A percentile compares a stretch with the other conserved stretches of the same genome.
These are phyloP conservation scores for Candida ulmi DNA, from an alignment of 805 yeast genomes.

Conservation along the genomic window DNA sequence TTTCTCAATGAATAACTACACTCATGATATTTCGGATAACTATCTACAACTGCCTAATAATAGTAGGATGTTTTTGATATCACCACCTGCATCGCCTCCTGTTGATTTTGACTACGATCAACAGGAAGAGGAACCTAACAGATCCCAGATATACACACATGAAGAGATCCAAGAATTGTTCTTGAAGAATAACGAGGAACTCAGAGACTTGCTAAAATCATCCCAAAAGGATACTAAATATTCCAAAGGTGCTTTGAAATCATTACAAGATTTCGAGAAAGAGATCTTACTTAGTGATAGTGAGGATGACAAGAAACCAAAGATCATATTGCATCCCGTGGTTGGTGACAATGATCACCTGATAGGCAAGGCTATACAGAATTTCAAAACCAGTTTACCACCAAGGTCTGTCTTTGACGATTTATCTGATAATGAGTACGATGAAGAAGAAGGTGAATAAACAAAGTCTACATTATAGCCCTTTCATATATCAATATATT, in stretches of 20 bases:
- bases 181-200: conserved; percentile 14
- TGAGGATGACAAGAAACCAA: conserved; percentile 12
- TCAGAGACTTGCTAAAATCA: conserved; percentile 10
- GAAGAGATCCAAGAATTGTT: conserved; percentile 20
- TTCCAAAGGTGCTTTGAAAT: conserved; percentile 3
- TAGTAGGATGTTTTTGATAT: conserved; percentile 30
- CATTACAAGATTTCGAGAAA: conserved; percentile 6
- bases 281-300: conserved; percentile 22
- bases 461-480: too few species aligned
- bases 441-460: not conserved
- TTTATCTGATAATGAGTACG: conserved; percentile 10
- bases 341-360: conserved; percentile 21
- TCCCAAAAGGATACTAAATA: conserved; percentile 9
- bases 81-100: conserved; percentile 39
- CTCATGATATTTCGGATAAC: conserved; percentile 8
- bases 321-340: conserved; percentile 20
- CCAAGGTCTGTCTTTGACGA: conserved; percentile 34
- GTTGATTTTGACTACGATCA: conserved; percentile 33
- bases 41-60: conserved; percentile 29
- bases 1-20: conserved; percentile 14
- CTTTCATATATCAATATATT: too few species aligned
- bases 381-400: conserved; percentile 30
- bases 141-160: conserved; percentile 21
- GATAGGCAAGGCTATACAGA: conserved; percentile 17
- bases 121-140: conserved; percentile 32